phyloP scores from a whole-genome alignment of 129 eudicot genomes.

The Centaurea solstitialis region DNA sequence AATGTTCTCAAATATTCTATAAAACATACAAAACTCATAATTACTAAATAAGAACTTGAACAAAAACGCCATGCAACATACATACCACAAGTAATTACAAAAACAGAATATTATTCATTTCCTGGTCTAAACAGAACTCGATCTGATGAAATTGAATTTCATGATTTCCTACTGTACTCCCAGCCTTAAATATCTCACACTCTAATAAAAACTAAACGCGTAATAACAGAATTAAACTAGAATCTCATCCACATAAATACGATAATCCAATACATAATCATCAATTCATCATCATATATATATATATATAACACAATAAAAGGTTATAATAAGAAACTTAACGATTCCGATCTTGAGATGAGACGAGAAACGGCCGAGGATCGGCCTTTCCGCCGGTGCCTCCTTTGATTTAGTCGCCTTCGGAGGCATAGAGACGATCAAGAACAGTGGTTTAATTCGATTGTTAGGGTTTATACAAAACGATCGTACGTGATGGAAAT shows the following conservation, averaged over 20 bases:
- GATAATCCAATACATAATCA: not conserved
- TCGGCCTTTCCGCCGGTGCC: conserved; percentile 83
- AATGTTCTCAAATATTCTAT: not conserved
- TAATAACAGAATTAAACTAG: not conserved
- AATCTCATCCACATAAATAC: not conserved
- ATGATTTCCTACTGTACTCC: not conserved
- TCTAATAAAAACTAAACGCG: not conserved
- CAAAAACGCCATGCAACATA: not conserved
- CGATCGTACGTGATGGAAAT: not conserved
- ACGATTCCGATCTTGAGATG: conserved; percentile 97
- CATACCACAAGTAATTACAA: not conserved
- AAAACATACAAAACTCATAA: not conserved
- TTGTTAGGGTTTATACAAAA: conserved; percentile 34
- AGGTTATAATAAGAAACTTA: conserved; percentile 19
- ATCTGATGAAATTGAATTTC: not conserved
- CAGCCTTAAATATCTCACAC: not conserved
- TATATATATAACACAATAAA: not conserved
- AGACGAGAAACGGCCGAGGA: conserved; percentile 96
- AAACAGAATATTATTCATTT: not conserved
- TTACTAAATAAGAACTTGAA: not conserved
- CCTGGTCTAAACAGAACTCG: not conserved
- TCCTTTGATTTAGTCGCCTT: conserved; percentile 91
- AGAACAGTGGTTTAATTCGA: conserved; percentile 15
- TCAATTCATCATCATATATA: not conserved
- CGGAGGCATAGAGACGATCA: conserved; percentile 65